These are phyloP conservation scores for Fusarium verrucosum DNA, from an alignment of 2,329 filamentous ascomycete genomes.

Conservation along the genomic window DNA sequence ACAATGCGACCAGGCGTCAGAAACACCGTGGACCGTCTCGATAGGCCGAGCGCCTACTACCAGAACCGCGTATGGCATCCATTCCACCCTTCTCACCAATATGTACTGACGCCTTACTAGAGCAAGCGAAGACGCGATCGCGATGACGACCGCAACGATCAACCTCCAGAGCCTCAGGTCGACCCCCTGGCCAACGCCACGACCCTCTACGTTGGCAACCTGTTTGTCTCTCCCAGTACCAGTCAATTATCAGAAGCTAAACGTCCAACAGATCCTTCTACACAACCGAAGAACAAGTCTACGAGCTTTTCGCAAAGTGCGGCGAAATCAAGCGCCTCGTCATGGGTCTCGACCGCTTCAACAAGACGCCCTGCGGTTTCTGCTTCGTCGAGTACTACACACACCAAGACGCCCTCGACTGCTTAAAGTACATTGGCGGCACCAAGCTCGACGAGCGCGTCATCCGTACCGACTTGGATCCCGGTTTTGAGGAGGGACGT, in stretches of 20 bases:
- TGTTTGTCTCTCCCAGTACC: constrained; percentile 60
- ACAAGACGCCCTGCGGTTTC: constrained; percentile 98
- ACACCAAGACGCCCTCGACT: constrained; percentile 95
- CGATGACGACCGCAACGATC: constrained; percentile 62
- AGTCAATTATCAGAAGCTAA: not conserved
- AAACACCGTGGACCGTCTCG: constrained; percentile 88
- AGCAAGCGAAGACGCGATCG: constrained; percentile 77
- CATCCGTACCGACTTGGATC: constrained; percentile 93
- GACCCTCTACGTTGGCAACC: constrained; percentile 96
- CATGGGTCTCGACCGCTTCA: constrained; percentile 97
- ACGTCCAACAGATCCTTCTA: constrained; percentile 78
- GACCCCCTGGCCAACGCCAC: constrained; percentile 88
- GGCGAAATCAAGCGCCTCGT: constrained; percentile 98
- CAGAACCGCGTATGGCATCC: constrained; percentile 72
- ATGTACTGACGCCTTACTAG: constrained; percentile 51
- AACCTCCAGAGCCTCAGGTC: constrained; percentile 57
- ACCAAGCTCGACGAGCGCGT: constrained; percentile 98
- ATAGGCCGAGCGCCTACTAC: constrained; percentile 95
- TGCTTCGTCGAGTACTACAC: constrained; percentile 99
- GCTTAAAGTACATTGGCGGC: constrained; percentile 97
- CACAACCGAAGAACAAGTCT: constrained; percentile 98
- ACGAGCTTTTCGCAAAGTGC: constrained; percentile 95
- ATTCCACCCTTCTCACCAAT: not conserved
- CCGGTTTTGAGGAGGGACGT: constrained; percentile 93
- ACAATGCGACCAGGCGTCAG: constrained; percentile 59